Conservation (phyloP, 1,284 basidiomycete genomes). For the Malassezia furfur region DNA sequence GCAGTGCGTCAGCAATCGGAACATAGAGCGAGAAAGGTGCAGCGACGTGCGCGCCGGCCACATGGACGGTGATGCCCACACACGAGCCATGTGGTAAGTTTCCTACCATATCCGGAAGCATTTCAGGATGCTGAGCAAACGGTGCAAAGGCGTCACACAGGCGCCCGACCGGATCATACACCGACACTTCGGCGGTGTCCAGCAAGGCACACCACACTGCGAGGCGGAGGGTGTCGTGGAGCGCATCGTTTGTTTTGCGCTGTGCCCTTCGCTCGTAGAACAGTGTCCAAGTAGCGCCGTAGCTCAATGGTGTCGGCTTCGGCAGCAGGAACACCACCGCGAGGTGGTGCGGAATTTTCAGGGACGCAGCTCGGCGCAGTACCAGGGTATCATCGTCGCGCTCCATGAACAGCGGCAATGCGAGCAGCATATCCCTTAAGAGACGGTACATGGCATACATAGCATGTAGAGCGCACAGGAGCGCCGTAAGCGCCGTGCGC, state of each 20-base stretch:
- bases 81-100: background rate
- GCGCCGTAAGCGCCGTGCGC: background rate
- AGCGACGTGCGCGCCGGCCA: background rate
- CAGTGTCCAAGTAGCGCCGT: background rate
- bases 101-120: background rate
- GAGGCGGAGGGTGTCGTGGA: background rate
- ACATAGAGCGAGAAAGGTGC: background rate
- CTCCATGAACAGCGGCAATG: background rate
- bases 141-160: background rate
- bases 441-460: background rate
- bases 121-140: background rate
- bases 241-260: background rate
- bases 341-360: slow-evolving; percentile 2
- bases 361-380: no score
- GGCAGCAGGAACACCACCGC: slow-evolving; percentile 8
- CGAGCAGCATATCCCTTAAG: background rate
- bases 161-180: slow-evolving; percentile 7
- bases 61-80: background rate
- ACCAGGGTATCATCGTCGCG: background rate
- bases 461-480: background rate
- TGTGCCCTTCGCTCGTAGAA: background rate
- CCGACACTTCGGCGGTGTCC: slow-evolving; percentile 6
- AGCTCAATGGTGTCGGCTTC: no score
- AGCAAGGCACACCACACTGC: slow-evolving; percentile 6
- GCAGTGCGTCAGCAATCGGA: background rate